These are phyloP conservation scores for Mycena indigotica DNA, from an alignment of 768 basidiomycete genomes.

Conservation along the genomic window DNA sequence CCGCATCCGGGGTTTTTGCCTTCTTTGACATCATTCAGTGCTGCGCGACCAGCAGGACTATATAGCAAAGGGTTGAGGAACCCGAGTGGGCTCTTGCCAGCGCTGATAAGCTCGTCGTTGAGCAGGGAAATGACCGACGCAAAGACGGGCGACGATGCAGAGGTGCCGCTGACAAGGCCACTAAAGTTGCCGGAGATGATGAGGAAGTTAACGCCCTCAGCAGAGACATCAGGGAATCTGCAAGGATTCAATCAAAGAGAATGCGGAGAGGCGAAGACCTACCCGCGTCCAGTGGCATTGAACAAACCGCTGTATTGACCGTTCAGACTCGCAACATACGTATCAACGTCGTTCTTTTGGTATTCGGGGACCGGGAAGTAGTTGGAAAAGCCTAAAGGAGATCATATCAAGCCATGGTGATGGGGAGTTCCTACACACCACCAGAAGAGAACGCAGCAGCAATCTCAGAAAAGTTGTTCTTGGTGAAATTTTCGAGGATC, in stretches of 20 bases:
- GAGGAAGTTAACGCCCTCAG: slow-evolving; percentile 15
- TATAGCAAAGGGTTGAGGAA: slow-evolving; percentile 16
- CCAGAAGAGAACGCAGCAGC: slow-evolving; percentile 12
- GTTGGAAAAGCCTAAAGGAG: slow-evolving; percentile 39
- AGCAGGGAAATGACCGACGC: slow-evolving; percentile 43
- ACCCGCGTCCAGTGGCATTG: slow-evolving; percentile 9
- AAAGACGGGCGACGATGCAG: slow-evolving; percentile 46
- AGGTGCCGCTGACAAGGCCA: slow-evolving; percentile 41
- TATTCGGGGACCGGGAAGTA: slow-evolving; percentile 38
- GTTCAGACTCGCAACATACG: slow-evolving; percentile 28
- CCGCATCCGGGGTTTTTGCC: slow-evolving; percentile 24
- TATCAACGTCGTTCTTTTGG: slow-evolving; percentile 30
- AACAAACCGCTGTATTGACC: slow-evolving; percentile 21
- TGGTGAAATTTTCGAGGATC: slow-evolving; percentile 19
- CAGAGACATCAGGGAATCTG: slow-evolving; percentile 19
- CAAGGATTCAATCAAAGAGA: too few relatives aligned
- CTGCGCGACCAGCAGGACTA: slow-evolving; percentile 22
- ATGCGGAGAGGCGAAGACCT: too few relatives aligned
- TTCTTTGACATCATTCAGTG: slow-evolving; percentile 36
- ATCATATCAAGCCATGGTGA: slow-evolving; percentile 2
- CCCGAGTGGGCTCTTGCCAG: slow-evolving; percentile 7
- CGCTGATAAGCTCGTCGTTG: slow-evolving; percentile 14
- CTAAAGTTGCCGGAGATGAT: slow-evolving; percentile 7
- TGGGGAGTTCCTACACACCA: background rate
- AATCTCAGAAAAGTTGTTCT: slow-evolving; percentile 12